Evolutionary conservation across 306 rosid genomes (phyloP).

Genomic region (Ochetophila trinervis): DNA sequence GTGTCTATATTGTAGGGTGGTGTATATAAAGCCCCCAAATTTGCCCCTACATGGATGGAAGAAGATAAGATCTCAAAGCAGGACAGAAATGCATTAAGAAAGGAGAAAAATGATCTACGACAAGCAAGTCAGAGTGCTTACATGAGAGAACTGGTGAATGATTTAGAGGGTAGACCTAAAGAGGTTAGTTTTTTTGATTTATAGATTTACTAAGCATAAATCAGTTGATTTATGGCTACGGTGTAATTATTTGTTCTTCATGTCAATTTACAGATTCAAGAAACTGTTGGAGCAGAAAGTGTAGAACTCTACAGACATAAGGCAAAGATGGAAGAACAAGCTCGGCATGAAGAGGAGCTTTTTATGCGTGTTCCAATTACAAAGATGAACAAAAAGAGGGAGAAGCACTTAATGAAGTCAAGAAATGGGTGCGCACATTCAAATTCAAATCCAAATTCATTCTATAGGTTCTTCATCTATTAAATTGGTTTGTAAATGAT

Average conservation of each 20-base stretch:
- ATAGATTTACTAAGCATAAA: conserved; percentile 13
- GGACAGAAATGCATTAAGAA: conserved; percentile 67
- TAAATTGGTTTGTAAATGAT: conserved; percentile 9
- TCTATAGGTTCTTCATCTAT: neutral
- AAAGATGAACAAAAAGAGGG: conserved; percentile 66
- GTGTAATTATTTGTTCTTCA: conserved; percentile 20
- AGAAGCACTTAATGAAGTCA: conserved; percentile 65
- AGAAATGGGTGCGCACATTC: conserved; percentile 76
- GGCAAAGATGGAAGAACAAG: conserved; percentile 65
- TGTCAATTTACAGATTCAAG: conserved; percentile 53
- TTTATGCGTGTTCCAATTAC: conserved; percentile 77
- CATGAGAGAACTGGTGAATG: conserved; percentile 58
- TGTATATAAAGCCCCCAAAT: conserved; percentile 50
- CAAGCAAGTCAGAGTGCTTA: conserved; percentile 57
- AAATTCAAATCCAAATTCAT: neutral
- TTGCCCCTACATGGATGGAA: conserved; percentile 74
- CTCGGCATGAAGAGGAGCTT: conserved; percentile 70
- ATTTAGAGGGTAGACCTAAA: conserved; percentile 77
- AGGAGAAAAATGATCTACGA: conserved; percentile 56
- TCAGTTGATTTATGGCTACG: conserved; percentile 12
- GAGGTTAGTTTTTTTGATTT: conserved; percentile 51
- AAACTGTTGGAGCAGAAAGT: conserved; percentile 58
- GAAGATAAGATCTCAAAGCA: conserved; percentile 51
- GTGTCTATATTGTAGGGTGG: conserved; percentile 41
- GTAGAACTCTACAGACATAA: conserved; percentile 51